Evolutionary conservation across 2,329 filamentous ascomycete species (phyloP), one percentile per base, ranked within the genome.

Genomic region (Ceratocystis harringtonii): DNA sequence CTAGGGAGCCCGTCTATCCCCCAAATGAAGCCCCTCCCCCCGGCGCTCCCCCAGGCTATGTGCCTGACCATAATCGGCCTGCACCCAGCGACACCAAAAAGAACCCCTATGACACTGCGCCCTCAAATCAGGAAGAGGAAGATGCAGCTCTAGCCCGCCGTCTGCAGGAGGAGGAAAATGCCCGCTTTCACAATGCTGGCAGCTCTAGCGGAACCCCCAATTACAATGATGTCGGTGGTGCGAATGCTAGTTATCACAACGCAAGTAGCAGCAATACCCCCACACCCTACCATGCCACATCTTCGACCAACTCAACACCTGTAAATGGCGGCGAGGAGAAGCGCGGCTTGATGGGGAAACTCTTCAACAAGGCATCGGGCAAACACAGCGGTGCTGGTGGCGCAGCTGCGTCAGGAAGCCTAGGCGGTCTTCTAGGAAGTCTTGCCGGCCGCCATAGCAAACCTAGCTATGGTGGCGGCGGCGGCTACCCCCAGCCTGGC

Each of bases 121-220:
- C 64, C 17, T 72, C 74, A 65, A 70, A 69, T 64, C 65, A 66
- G 52, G 82, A 82, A 66, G 85, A 87, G 60, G 90, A 95, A 72
- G 90, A 95, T 72, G 90, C 88, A 67, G 81, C 80, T 30, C 78
- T 92, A 8, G 91, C 92, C 6, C 81, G 88, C 50, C 83, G 85
- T 72, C 78, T 96, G 52, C 92, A 96, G 74, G 88, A 88, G 57
- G 89, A 96, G 74, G 91, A 96, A 74, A 81, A 95, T 69, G 83
- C 57, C 80, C 79, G 17, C 72, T 73, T 68, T 71, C 74, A 36
- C 68, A 81, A 68, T 74, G 80, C 22, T 78, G 79, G 19, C 6
- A 30, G 7, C 17, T 15, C 19, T 25, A 25, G 69, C 69, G 64
- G 68, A 68, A 36, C 50, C 36, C 45, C 64, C 28, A 45, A 62